Conservation (phyloP, 768 basidiomycete species). For the Nevesoporus exiguus region DNA sequence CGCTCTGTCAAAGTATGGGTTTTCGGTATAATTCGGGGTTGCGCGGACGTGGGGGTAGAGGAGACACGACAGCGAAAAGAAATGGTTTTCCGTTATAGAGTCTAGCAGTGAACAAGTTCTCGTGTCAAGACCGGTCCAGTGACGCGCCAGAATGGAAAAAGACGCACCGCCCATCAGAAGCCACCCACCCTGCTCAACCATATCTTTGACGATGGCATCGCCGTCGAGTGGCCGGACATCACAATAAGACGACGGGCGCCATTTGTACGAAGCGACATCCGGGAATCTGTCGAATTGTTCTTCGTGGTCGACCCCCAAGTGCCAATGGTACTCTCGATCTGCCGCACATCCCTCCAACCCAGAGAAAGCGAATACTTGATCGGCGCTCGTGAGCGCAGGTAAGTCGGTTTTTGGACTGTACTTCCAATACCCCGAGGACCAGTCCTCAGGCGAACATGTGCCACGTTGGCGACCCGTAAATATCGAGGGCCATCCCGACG, state of each 20-base stretch:
- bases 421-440: conserved; percentile 40
- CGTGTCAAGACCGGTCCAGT: background rate
- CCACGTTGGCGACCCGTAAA: conserved; percentile 27
- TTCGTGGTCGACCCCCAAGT: conserved; percentile 51
- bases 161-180: conserved; percentile 57
- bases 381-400: conserved; percentile 33
- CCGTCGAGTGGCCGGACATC: conserved; percentile 39
- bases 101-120: conserved; percentile 35
- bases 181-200: conserved; percentile 73
- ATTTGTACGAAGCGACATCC: conserved; percentile 46
- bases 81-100: conserved; percentile 69
- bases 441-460: conserved; percentile 35
- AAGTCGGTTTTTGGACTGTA: conserved; percentile 36
- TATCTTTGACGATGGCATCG: conserved; percentile 46
- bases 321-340: conserved; percentile 61
- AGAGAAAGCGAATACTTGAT: conserved; percentile 49
- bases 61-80: conserved; percentile 67
- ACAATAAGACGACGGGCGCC: conserved; percentile 49
- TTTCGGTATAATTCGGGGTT: conserved; percentile 55
- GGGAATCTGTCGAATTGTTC: conserved; percentile 54
- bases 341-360: conserved; percentile 62
- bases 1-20: conserved; percentile 55
- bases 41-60: conserved; percentile 66
- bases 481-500: conserved; percentile 20
- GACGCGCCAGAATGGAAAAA: background rate